A percentile compares a stretch with the other conserved stretches of the same genome.
Evolutionary conservation across 305 asterid species (phyloP).

Genomic region (Fraxinus nigra): DNA sequence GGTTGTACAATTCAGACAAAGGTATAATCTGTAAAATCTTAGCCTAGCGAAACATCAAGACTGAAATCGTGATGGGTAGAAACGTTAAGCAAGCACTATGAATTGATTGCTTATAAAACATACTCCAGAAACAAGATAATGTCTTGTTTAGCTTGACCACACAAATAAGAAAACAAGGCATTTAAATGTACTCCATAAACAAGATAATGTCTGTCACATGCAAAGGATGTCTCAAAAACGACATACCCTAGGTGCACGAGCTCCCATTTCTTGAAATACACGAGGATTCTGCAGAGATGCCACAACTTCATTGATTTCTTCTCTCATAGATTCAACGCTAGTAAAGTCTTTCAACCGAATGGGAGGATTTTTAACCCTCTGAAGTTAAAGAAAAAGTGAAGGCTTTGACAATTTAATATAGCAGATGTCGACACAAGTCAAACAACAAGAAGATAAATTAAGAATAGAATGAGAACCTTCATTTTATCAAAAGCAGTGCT

Average conservation of each 20-base stretch:
- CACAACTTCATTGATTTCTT: constrained; percentile 96
- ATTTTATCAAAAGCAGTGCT: constrained; percentile 93
- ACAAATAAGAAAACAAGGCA: neutral
- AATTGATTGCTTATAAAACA: neutral
- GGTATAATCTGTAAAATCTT: constrained; percentile 7
- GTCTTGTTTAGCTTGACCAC: neutral
- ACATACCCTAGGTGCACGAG: constrained; percentile 99
- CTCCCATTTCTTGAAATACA: constrained; percentile 98
- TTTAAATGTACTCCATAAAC: neutral
- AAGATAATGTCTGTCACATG: constrained; percentile 9
- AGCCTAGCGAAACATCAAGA: neutral
- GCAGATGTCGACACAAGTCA: constrained; percentile 3
- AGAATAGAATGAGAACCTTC: constrained; percentile 61
- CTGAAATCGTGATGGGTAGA: neutral
- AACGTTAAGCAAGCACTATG: constrained; percentile 1
- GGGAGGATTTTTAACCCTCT: constrained; percentile 98
- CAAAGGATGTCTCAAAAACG: constrained; percentile 16
- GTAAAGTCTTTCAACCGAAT: constrained; percentile 87
- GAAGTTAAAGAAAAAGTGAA: constrained; percentile 24
- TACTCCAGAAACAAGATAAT: neutral
- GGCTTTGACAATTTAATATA: constrained; percentile 25
- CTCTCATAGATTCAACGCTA: constrained; percentile 89
- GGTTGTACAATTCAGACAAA: constrained; percentile 29
- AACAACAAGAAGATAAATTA: constrained; percentile 13
- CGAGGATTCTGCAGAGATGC: constrained; percentile 88